Conservation (phyloP, 2,329 filamentous ascomycete species). For the Eutypella sp. region DNA sequence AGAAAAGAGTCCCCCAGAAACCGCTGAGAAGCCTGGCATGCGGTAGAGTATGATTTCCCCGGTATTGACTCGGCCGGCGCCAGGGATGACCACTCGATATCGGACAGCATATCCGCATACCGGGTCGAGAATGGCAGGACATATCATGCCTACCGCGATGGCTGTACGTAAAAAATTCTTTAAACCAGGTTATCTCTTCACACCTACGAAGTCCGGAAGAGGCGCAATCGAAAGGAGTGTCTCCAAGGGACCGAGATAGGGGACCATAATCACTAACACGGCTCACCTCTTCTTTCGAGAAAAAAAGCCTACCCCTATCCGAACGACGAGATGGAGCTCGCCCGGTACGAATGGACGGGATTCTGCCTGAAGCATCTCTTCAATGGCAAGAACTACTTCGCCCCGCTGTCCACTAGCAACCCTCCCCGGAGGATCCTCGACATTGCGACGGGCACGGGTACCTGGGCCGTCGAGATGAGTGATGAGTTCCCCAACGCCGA, state of each 20-base stretch:
- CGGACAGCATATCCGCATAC: slow-evolving; percentile 18
- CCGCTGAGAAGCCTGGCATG: too few species aligned
- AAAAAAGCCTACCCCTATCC: slow-evolving; percentile 43
- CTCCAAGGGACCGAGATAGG: too few species aligned
- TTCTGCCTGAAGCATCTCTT: slow-evolving; percentile 32
- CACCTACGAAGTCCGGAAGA: not conserved
- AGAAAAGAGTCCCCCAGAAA: too few species aligned
- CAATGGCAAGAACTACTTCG: slow-evolving; percentile 35
- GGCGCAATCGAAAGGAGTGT: not conserved
- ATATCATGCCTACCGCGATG: slow-evolving; percentile 43
- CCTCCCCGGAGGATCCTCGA: slow-evolving; percentile 34
- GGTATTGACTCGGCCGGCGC: not conserved
- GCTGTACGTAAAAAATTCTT: slow-evolving; percentile 31
- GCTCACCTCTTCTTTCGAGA: not conserved
- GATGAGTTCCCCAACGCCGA: slow-evolving; percentile 53
- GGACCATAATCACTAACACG: slow-evolving; percentile 2
- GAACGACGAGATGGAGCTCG: slow-evolving; percentile 38
- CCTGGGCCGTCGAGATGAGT: slow-evolving; percentile 65
- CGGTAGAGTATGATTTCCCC: too few species aligned
- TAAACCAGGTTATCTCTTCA: not conserved
- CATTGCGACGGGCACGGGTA: slow-evolving; percentile 42
- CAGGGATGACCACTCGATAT: slow-evolving; percentile 19
- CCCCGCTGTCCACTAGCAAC: slow-evolving; percentile 31
- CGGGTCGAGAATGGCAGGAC: slow-evolving; percentile 33
- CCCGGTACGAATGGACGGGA: slow-evolving; percentile 37